phyloP scores from a whole-genome alignment of 768 basidiomycete species.

The Lactifluus hygrophoroides region DNA sequence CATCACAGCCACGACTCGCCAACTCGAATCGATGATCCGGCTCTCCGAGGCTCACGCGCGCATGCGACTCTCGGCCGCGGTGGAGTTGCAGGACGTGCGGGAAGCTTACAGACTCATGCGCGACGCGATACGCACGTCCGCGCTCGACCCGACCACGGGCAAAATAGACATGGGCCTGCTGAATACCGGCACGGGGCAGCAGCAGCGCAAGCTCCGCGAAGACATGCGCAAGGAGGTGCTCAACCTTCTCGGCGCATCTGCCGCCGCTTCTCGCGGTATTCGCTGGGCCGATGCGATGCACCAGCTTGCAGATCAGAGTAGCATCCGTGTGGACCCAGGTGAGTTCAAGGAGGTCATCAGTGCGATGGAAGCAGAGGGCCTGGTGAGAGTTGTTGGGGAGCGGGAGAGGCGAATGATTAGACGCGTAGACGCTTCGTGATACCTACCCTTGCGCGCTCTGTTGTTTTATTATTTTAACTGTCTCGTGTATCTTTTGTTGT shows the following conservation, averaged over 20 bases:
- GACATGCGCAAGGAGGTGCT: constrained; percentile 84
- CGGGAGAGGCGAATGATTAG: constrained; percentile 77
- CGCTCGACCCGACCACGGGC: constrained; percentile 93
- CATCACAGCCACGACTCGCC: constrained; percentile 96
- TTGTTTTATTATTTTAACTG: too few relatives aligned
- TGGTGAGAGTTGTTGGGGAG: constrained; percentile 81
- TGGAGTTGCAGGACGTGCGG: constrained; percentile 78
- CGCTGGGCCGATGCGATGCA: constrained; percentile 80
- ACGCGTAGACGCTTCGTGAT: constrained; percentile 41
- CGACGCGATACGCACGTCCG: constrained; percentile 89
- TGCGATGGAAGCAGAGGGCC: constrained; percentile 75
- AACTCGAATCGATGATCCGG: constrained; percentile 95
- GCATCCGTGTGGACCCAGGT: constrained; percentile 62
- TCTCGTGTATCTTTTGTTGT: neutral
- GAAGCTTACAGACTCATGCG: constrained; percentile 95
- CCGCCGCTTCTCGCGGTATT: constrained; percentile 48
- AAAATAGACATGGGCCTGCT: constrained; percentile 96
- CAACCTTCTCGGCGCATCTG: constrained; percentile 43
- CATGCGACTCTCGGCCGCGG: constrained; percentile 86
- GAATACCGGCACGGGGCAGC: constrained; percentile 85
- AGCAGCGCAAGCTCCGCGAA: constrained; percentile 78
- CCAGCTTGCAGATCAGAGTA: constrained; percentile 75
- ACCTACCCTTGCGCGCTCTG: neutral
- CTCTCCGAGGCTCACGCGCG: constrained; percentile 94
- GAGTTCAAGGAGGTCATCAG: constrained; percentile 81